These are phyloP conservation scores for Pichia sporocuriosa DNA, from an alignment of 805 yeast species.

Conservation along the genomic window DNA sequence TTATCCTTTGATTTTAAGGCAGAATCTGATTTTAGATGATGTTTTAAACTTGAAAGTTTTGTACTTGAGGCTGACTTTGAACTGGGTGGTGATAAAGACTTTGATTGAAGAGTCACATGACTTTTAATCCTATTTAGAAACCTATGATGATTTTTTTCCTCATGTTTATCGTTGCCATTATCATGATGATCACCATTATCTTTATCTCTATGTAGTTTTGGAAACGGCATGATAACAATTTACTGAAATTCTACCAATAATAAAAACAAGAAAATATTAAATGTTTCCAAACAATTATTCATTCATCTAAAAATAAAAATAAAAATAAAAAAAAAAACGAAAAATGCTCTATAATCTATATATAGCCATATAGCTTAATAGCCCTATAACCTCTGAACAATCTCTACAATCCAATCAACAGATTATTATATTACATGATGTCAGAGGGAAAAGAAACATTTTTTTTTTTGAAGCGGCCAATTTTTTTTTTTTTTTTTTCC, in stretches of 20 bases:
- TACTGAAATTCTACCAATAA: background rate
- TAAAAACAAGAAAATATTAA: background rate
- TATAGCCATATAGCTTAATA: too few species aligned
- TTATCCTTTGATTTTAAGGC: background rate
- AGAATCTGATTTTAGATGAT: background rate
- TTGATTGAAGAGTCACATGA: slow-evolving; percentile 3
- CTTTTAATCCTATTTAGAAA: slow-evolving; percentile 6
- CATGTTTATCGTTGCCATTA: too few species aligned
- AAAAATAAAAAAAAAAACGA: too few species aligned
- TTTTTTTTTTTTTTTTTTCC: too few species aligned
- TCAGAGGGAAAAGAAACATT: too few species aligned
- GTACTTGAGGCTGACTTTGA: slow-evolving; percentile 1
- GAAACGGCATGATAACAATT: slow-evolving; percentile 1
- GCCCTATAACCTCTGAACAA: too few species aligned
- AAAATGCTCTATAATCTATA: too few species aligned
- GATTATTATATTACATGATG: too few species aligned
- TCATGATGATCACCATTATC: too few species aligned
- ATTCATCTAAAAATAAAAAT: too few species aligned
- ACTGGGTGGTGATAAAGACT: background rate
- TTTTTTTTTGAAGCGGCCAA: too few species aligned
- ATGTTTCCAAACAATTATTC: background rate
- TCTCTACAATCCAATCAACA: too few species aligned
- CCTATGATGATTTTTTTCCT: slow-evolving; percentile 2
- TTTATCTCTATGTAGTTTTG: slow-evolving; percentile 2
- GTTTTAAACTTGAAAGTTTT: background rate